Evolutionary conservation across 1,284 basidiomycete genomes (phyloP).

Genomic region (Agroathelia rolfsii): DNA sequence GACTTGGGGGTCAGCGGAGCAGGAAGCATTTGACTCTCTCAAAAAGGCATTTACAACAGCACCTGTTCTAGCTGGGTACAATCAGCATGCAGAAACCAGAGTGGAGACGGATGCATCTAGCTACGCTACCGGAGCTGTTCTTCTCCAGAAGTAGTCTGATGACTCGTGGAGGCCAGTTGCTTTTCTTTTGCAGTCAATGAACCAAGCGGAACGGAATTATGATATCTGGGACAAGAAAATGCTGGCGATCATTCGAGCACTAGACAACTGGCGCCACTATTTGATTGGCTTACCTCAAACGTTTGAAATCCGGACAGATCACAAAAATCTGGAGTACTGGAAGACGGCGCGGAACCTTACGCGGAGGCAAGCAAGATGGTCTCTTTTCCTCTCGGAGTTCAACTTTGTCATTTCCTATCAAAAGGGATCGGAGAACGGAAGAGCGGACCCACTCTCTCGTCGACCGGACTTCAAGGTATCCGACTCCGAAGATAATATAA

Average conservation of each 20-base stretch:
- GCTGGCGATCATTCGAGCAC: slow-evolving; percentile 22
- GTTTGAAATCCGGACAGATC: slow-evolving; percentile 29
- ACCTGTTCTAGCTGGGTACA: too few species aligned
- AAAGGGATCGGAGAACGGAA: slow-evolving; percentile 23
- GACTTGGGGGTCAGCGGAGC: slow-evolving; percentile 20
- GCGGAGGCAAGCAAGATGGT: slow-evolving; percentile 24
- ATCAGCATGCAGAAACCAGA: too few species aligned
- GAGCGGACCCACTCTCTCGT: slow-evolving; percentile 27
- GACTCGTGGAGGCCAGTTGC: slow-evolving; percentile 22
- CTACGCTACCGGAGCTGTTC: slow-evolving; percentile 20
- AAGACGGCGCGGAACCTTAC: slow-evolving; percentile 24
- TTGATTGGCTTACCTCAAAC: slow-evolving; percentile 22
- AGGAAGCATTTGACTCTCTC: slow-evolving; percentile 26
- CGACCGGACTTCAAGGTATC: too few species aligned
- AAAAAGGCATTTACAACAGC: too few species aligned
- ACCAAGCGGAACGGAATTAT: slow-evolving; percentile 24
- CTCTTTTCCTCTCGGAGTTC: slow-evolving; percentile 26
- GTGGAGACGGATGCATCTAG: slow-evolving; percentile 28
- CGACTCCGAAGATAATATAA: too few species aligned
- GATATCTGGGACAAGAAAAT: slow-evolving; percentile 28
- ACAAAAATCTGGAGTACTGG: slow-evolving; percentile 28
- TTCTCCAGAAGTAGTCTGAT: slow-evolving; percentile 22
- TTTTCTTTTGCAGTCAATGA: slow-evolving; percentile 22
- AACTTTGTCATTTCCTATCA: slow-evolving; percentile 25
- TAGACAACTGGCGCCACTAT: slow-evolving; percentile 25